Base-by-base conservation (phyloP, 2,329 filamentous ascomycete species). In the Xylariaceae sp. region DNA sequence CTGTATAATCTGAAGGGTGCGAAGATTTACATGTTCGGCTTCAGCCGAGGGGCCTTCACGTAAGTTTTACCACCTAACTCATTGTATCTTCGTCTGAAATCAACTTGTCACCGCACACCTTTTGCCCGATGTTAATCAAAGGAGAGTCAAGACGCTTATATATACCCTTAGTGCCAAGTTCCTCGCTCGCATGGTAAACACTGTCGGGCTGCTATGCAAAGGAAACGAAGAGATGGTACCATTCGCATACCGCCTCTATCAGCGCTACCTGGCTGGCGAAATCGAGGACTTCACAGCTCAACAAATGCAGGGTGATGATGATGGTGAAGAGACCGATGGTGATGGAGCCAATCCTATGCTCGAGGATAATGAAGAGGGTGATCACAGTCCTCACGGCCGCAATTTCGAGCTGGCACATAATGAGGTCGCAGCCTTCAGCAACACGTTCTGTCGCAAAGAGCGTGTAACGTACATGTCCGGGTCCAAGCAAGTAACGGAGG, bases 1-100 rank as follows among this genome's bases (percentile, higher is more conserved):
- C 3, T 34, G 6, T 14, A 34, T 28, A 3, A 43, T 6, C 2
- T 19, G 9, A 65, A 79, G 66, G 78, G 74, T 0, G 79, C 80
- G 60, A 76, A 77, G 45, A 81, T 84, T 29, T 84, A 82, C 62
- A 78, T 83, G 63, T 83, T 83, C 44, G 81, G 81, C 11, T 83
- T 83, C 64, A 79, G 76, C 6, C 76, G 81, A 19, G 81, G 81
- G 2, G 80, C 81, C 11, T 82, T 79, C 61, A 82, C 79, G 61
- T 63, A 56, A 61, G 58, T 54, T 21, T 23, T 2, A 19, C 23
- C 16, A 11, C 12, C 8, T 11, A 23, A 40, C 4, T 14, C 24
- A 5, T 6, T 8, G 40, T 37, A 8, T 5, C 2, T 9, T n/a
- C 17, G 21, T 34, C 44, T 2, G 6, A 28, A 50, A 31, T 36